Percentiles rank a stretch among this genome's conserved stretches.
Evolutionary conservation across 2,329 filamentous ascomycete species (phyloP).

Genomic region (Xylaria sp.): DNA sequence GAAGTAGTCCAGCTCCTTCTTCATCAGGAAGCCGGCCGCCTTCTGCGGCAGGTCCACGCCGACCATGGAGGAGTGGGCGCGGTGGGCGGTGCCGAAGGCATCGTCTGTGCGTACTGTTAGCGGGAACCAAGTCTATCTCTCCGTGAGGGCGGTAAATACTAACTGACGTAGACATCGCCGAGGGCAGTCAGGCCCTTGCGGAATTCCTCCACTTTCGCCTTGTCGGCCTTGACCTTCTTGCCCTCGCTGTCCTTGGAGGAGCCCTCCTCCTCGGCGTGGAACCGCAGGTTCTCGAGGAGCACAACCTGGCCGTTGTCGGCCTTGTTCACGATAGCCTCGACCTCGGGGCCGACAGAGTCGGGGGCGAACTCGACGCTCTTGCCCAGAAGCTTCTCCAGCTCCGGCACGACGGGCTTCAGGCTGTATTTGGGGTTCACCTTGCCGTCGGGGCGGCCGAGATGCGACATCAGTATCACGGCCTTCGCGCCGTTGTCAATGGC

Average conservation of each 20-base stretch:
- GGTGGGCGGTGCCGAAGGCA: slow-evolving; percentile 97
- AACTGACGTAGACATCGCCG: slow-evolving; percentile 95
- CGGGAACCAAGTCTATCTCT: not conserved
- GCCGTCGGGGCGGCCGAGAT: slow-evolving; percentile 94
- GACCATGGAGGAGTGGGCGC: slow-evolving; percentile 99
- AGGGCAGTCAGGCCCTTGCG: slow-evolving; percentile 92
- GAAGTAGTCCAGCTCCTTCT: slow-evolving; percentile 99
- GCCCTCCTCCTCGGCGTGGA: slow-evolving; percentile 98
- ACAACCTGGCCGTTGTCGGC: slow-evolving; percentile 82
- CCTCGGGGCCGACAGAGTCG: slow-evolving; percentile 88
- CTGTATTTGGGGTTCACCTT: slow-evolving; percentile 91
- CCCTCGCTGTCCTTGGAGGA: slow-evolving; percentile 91
- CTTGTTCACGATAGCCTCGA: slow-evolving; percentile 87
- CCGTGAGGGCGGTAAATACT: slow-evolving; percentile 45
- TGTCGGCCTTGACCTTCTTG: slow-evolving; percentile 98
- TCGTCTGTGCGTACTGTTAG: slow-evolving; percentile 67
- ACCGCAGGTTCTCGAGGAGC: slow-evolving; percentile 95
- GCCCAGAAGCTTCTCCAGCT: slow-evolving; percentile 88
- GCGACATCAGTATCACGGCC: slow-evolving; percentile 95
- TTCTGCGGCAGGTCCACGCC: slow-evolving; percentile 95
- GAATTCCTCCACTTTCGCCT: slow-evolving; percentile 90
- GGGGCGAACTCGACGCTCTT: slow-evolving; percentile 86
- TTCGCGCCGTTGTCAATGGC: slow-evolving; percentile 89
- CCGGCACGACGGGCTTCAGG: slow-evolving; percentile 86
- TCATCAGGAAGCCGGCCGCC: slow-evolving; percentile 97